Evolutionary conservation across 1,284 basidiomycete species (phyloP).

Genomic region (Puccinia sorghi): DNA sequence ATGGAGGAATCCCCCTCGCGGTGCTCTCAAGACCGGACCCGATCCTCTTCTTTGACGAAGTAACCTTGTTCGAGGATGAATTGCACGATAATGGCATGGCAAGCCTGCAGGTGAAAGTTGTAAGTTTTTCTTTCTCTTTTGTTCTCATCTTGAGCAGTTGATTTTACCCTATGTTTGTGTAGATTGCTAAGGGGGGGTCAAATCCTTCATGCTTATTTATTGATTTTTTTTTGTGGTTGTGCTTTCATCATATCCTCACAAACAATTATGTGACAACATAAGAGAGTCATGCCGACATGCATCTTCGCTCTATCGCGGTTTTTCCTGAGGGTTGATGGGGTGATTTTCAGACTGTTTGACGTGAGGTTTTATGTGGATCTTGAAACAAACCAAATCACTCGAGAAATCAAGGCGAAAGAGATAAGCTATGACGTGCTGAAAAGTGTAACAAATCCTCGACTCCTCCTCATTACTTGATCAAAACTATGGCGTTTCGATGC

Average conservation of each 20-base stretch:
- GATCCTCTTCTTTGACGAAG: slow-evolving; percentile 90
- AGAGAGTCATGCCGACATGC: slow-evolving; percentile 98
- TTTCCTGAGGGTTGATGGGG: slow-evolving; percentile 91
- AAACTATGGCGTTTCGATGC: neutral
- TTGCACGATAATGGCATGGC: slow-evolving; percentile 91
- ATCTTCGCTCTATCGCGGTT: slow-evolving; percentile 88
- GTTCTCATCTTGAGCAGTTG: slow-evolving; percentile 10
- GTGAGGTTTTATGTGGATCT: slow-evolving; percentile 89
- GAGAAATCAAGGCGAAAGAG: slow-evolving; percentile 85
- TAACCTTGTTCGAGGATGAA: slow-evolving; percentile 89
- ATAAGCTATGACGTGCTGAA: slow-evolving; percentile 80
- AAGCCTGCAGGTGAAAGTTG: slow-evolving; percentile 76
- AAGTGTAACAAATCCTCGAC: no score
- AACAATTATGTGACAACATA: slow-evolving; percentile 18
- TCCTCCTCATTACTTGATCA: no score
- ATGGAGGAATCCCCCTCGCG: slow-evolving; percentile 69
- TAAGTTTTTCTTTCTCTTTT: slow-evolving; percentile 57
- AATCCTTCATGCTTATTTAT: no score
- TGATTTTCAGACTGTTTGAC: slow-evolving; percentile 87
- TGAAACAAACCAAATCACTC: slow-evolving; percentile 63
- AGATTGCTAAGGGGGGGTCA: no score
- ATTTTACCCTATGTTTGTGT: no score
- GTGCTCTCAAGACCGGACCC: slow-evolving; percentile 78
- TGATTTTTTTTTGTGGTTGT: no score
- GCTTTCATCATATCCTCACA: no score